phyloP scores from a whole-genome alignment of 306 rosid species.

The Morella rubra region DNA sequence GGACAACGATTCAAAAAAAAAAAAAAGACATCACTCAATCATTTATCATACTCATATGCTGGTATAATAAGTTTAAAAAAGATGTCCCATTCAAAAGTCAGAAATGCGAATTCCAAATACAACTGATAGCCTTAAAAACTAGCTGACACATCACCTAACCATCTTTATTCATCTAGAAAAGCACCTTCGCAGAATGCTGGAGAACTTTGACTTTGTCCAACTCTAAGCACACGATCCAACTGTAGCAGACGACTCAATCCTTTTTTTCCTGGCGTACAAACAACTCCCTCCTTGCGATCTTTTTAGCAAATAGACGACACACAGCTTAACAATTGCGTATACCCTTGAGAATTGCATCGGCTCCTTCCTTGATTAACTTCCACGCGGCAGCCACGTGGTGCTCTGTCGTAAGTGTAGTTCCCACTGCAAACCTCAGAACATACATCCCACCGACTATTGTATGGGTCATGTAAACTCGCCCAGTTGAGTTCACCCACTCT shows the following conservation, averaged over 20 bases:
- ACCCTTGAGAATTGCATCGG: slow-evolving; percentile 18
- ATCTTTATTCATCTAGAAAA: not conserved
- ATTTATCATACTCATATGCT: too few relatives aligned
- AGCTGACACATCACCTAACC: too few relatives aligned
- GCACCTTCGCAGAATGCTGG: not conserved
- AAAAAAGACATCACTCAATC: too few relatives aligned
- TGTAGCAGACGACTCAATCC: too few relatives aligned
- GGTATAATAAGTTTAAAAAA: too few relatives aligned
- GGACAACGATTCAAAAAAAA: too few relatives aligned
- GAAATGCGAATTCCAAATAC: too few relatives aligned
- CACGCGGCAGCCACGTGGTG: slow-evolving; percentile 37
- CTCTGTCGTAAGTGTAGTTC: slow-evolving; percentile 36
- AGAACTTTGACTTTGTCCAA: not conserved
- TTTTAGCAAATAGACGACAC: not conserved
- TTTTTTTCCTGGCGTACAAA: not conserved
- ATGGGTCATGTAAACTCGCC: slow-evolving; percentile 33
- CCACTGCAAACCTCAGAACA: slow-evolving; percentile 35
- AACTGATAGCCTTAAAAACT: too few relatives aligned
- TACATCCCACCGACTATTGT: slow-evolving; percentile 38
- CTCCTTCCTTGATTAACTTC: slow-evolving; percentile 29
- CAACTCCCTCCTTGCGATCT: too few relatives aligned
- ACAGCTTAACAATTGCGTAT: not conserved
- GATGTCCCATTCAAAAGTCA: too few relatives aligned
- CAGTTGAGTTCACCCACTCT: slow-evolving; percentile 33
- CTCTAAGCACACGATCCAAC: not conserved